These are phyloP conservation scores for Fusarium brevicatenulatum DNA, from an alignment of 2,329 filamentous ascomycete genomes.

Conservation along the genomic window DNA sequence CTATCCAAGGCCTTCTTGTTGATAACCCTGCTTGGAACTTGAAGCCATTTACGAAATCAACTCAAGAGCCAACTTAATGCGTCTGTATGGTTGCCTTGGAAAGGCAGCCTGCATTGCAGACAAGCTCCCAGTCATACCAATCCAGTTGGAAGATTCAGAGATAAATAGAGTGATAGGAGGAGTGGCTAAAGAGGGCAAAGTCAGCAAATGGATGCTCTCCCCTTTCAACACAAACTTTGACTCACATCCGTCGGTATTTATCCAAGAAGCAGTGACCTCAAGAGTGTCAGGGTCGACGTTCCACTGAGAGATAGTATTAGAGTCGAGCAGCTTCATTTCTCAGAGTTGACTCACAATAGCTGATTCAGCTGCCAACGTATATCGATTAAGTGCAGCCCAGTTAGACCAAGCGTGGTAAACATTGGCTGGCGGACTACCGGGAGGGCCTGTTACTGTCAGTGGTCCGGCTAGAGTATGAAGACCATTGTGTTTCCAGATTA, in stretches of 20 bases:
- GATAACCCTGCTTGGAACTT: too few species aligned
- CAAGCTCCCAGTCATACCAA: background rate
- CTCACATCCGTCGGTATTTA: background rate
- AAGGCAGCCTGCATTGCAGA: background rate
- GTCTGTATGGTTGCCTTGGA: background rate
- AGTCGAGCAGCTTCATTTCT: fast-evolving
- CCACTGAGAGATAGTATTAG: background rate
- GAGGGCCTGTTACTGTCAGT: background rate
- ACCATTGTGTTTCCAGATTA: too few species aligned
- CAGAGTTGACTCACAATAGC: background rate
- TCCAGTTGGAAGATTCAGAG: background rate
- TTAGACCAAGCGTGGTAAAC: background rate
- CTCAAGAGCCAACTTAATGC: background rate
- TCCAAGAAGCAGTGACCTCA: background rate
- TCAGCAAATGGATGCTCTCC: background rate
- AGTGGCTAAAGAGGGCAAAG: background rate
- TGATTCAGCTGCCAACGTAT: background rate
- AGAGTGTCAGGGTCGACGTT: too few species aligned
- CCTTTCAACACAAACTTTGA: background rate
- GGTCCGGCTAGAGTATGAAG: background rate
- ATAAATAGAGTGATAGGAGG: background rate
- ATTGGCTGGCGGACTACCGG: background rate
- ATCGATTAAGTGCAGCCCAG: background rate
- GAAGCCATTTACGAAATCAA: background rate
- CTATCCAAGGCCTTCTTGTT: too few species aligned